Conservation (phyloP, 768 basidiomycete species). For the Boletales sp. region DNA sequence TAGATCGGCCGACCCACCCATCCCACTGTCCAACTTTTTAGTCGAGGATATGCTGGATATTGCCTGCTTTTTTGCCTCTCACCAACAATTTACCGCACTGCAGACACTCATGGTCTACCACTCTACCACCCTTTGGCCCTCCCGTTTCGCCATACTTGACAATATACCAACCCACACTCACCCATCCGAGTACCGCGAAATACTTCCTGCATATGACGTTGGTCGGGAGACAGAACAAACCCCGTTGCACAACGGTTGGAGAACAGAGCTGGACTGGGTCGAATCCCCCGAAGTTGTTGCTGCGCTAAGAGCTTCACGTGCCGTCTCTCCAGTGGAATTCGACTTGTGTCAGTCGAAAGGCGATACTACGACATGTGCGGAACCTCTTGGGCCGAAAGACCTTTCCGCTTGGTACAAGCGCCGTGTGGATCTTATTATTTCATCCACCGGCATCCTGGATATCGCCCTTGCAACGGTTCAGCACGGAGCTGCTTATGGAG, state of each 20-base stretch:
- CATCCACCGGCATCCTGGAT: slow-evolving; percentile 71
- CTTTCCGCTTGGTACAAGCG: slow-evolving; percentile 73
- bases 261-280: slow-evolving; percentile 54
- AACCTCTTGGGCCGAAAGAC: slow-evolving; percentile 23
- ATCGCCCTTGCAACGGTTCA: slow-evolving; percentile 77
- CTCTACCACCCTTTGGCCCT: slow-evolving; percentile 55
- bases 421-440: slow-evolving; percentile 60
- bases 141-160: slow-evolving; percentile 66
- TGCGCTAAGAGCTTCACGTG: slow-evolving; percentile 35
- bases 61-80: slow-evolving; percentile 65
- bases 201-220: slow-evolving; percentile 63
- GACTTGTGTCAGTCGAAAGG: slow-evolving; percentile 10
- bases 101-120: slow-evolving; percentile 57
- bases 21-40: slow-evolving; percentile 67
- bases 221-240: slow-evolving; percentile 42
- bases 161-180: slow-evolving; percentile 70
- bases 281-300: slow-evolving; percentile 45
- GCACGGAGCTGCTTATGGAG: slow-evolving; percentile 77
- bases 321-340: slow-evolving; percentile 6
- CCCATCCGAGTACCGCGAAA: slow-evolving; percentile 54
- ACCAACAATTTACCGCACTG: slow-evolving; percentile 56
- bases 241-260: slow-evolving; percentile 40
- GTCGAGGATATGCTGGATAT: slow-evolving; percentile 49
- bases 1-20: slow-evolving; percentile 33
- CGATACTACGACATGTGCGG: slow-evolving; percentile 4